Percentiles rank a stretch among this genome's conserved stretches.
Evolutionary conservation across 169 alveolate species (phyloP).

Genomic region (Amoebophrya sp.): DNA sequence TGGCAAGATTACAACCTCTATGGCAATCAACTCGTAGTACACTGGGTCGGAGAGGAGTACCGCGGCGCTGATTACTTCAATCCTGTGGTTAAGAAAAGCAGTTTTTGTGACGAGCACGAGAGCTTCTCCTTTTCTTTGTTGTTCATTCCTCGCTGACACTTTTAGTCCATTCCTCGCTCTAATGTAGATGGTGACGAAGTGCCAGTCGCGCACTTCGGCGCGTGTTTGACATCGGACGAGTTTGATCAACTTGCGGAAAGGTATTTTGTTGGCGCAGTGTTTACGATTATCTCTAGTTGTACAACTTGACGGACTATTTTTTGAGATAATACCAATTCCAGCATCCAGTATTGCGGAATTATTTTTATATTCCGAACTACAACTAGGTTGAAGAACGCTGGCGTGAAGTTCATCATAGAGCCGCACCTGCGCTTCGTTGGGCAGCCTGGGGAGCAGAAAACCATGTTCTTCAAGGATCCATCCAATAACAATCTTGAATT

Average conservation of each 20-base stretch:
- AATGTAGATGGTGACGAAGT: not conserved
- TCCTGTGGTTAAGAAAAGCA: too few species aligned
- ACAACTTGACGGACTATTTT: too few species aligned
- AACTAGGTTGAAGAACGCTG: too few species aligned
- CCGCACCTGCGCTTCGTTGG: not conserved
- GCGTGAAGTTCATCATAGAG: not conserved
- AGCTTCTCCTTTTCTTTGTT: too few species aligned
- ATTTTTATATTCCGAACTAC: too few species aligned
- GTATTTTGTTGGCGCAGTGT: too few species aligned
- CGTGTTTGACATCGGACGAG: not conserved
- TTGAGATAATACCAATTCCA: too few species aligned
- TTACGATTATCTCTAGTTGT: too few species aligned
- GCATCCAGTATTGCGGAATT: too few species aligned
- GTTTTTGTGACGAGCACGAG: too few species aligned
- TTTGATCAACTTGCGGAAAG: not conserved
- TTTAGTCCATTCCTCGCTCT: too few species aligned
- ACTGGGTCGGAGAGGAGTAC: not conserved
- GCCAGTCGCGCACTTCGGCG: not conserved
- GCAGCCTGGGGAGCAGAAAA: not conserved
- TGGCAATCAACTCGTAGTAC: not conserved
- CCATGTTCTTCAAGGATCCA: not conserved
- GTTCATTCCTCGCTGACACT: too few species aligned
- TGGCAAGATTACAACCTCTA: not conserved
- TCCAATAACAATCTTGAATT: not conserved
- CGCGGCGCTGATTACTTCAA: not conserved